Evolutionary conservation across 192 early-diverging fungal species (phyloP), one percentile per base, ranked within the genome.

Genomic region (Coemansia sp.): DNA sequence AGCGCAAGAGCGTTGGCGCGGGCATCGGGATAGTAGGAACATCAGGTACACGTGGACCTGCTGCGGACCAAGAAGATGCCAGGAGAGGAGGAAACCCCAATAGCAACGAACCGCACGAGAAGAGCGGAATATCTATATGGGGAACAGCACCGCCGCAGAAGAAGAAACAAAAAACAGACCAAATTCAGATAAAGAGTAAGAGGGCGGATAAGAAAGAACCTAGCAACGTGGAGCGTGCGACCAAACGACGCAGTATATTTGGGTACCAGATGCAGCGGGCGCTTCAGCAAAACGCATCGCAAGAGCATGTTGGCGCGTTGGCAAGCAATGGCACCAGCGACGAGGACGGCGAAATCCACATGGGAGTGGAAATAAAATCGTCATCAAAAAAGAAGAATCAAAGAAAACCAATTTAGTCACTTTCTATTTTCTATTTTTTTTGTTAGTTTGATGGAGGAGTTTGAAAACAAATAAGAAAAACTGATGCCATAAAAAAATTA

Each of bases 191-290:
- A 14, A 46, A 4, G 49, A 30, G 24, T 21, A 7, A 52, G 14
- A 45, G 23, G n/a, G n/a, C n/a, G n/a, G n/a, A n/a, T n/a, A n/a
- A n/a, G 20, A 49, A 23, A 21, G 15, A 23, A 23, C 46, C 46
- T 2, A 9, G 0, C 2, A 8, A 4, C 46, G 26, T 9, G 55
- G 26, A 14, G 55, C 1, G 15, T 34, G 23, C 30, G 56, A 44
- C 24, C 14, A 77, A 68, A 44, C 44, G 48, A 12, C 58, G 76
- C 2, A 78, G 76, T 55, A 20, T 78, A 14, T 72, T 78, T 66
- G 76, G 76, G 1, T 69, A 69, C 60, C 76, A 69, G 6, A 69
- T 78, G 76, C 56, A 48, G 8, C 30, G 57, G 11, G 38, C 63
- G 30, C 44, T 72, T 16, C 62, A 64, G 26, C 44, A 71, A 46